Evolutionary conservation across 768 basidiomycete species (phyloP).

Genomic region (Strobilomyces echinocephalus): DNA sequence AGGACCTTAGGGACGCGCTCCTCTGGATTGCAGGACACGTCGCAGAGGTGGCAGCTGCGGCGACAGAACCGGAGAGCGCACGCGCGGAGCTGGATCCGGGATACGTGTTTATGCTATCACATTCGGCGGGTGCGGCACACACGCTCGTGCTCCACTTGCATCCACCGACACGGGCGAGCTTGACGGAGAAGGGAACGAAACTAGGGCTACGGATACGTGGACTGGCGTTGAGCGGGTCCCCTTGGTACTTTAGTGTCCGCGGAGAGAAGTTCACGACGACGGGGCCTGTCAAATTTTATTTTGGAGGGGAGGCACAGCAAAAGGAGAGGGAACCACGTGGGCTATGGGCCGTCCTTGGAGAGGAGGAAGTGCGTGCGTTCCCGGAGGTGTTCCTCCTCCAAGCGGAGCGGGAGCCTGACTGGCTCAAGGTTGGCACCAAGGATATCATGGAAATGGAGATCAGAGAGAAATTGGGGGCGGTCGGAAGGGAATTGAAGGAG

Average conservation of each 20-base stretch:
- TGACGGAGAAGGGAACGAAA: constrained; percentile 24
- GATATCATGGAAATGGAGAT: constrained; percentile 39
- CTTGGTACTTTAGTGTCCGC: constrained; percentile 35
- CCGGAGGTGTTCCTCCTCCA: constrained; percentile 48
- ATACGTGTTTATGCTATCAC: constrained; percentile 47
- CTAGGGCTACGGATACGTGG: constrained; percentile 35
- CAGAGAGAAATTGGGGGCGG: constrained; percentile 30
- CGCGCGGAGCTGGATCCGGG: constrained; percentile 35
- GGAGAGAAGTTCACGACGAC: constrained; percentile 24
- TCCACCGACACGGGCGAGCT: constrained; percentile 27
- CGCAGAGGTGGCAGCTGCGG: constrained; percentile 11
- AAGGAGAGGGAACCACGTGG: constrained; percentile 39
- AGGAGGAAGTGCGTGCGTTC: constrained; percentile 33
- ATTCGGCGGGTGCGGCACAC: constrained; percentile 59
- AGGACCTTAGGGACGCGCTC: constrained; percentile 59
- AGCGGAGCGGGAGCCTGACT: constrained; percentile 51
- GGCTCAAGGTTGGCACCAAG: constrained; percentile 33
- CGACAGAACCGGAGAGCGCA: constrained; percentile 1
- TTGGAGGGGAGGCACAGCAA: constrained; percentile 38
- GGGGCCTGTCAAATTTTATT: constrained; percentile 26
- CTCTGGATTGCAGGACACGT: constrained; percentile 46
- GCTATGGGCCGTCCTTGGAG: constrained; percentile 36
- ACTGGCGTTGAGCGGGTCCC: constrained; percentile 42
- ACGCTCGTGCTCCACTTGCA: constrained; percentile 34
- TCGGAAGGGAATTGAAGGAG: constrained; percentile 16